Percentiles rank a stretch among this genome's conserved stretches.
Conservation (phyloP, 2,329 filamentous ascomycete genomes). For the Pseudocercospora cruenta region DNA sequence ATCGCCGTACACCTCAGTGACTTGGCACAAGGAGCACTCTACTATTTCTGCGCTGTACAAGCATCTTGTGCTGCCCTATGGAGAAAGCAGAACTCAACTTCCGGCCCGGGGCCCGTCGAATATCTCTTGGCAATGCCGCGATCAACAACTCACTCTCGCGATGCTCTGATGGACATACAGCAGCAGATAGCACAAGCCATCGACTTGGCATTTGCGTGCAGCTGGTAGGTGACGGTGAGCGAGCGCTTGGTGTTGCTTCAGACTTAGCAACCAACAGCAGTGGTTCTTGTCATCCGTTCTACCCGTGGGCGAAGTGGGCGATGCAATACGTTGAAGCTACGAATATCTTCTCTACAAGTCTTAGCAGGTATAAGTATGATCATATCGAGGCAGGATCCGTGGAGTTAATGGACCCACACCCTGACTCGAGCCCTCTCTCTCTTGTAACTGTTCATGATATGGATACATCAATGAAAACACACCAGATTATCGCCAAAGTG, state of each 20-base stretch:
- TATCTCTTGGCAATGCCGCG: not conserved
- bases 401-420: not conserved
- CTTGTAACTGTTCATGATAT: not conserved
- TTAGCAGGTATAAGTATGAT: not conserved
- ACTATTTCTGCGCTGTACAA: not conserved
- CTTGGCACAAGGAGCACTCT: not conserved
- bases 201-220: not conserved
- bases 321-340: not conserved
- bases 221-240: not conserved
- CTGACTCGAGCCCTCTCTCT: not conserved
- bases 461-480: not conserved
- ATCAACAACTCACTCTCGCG: not conserved
- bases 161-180: not conserved
- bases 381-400: not conserved
- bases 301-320: not conserved
- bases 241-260: constrained; percentile 1
- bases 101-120: not conserved
- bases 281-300: not conserved
- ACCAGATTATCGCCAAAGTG: not conserved
- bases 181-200: not conserved
- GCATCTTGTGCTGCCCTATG: not conserved
- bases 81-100: not conserved
- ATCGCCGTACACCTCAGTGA: not conserved
- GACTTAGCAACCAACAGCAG: not conserved
- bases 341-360: not conserved